Evolutionary conservation across 768 basidiomycete genomes (phyloP), one percentile per base, ranked within the genome.

Genomic region (Candolleomyces eurysporus): DNA sequence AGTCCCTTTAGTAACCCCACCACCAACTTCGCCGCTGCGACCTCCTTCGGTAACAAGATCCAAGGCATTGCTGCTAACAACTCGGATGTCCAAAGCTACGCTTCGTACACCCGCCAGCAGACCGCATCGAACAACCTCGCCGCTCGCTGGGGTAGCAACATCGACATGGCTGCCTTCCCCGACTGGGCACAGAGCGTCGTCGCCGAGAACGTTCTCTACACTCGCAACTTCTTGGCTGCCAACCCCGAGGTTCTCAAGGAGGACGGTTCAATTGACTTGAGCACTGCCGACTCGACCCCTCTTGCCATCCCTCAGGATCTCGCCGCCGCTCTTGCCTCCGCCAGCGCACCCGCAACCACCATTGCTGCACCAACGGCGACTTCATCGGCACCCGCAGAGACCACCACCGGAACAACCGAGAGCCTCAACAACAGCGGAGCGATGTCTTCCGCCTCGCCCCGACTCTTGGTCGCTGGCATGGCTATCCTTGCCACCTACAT

Each of bases 271-370:
- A 69, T 88, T 68, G 77, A 86, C 73, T 74, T 88, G 60, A 74
- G 75, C 68, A 65, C 66, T 43, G 67, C 76, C 32, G 72, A 71
- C 59, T 69, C 65, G 64, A 81, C 78, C 43, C 82, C 88, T 30
- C 66, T 88, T 61, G 81, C 81, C 81, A 71, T 89, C 62, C 89
- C 89, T 63, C 71, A 77, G 59, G 88, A 90, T 68, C 74, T 89
- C 64, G 73, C 76, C 62, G 69, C 70, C 30, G 79, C 79, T 61
- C 73, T 83, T 56, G 76, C 71, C 61, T 74, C 80, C 31, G 26
- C 71, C 13, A 21, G 71, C 48, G 57, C 72, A 9, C 53, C 78
- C 7, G 31, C 70, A 31, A 55, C 73, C 14, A 64, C 71, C 11
- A 57, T 71, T 36, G 46, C 73, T 3, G 42, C 72, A 21, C 59